Evolutionary conservation across 352 stramenopile genomes (phyloP).

Genomic region (Phytophthora citricola): DNA sequence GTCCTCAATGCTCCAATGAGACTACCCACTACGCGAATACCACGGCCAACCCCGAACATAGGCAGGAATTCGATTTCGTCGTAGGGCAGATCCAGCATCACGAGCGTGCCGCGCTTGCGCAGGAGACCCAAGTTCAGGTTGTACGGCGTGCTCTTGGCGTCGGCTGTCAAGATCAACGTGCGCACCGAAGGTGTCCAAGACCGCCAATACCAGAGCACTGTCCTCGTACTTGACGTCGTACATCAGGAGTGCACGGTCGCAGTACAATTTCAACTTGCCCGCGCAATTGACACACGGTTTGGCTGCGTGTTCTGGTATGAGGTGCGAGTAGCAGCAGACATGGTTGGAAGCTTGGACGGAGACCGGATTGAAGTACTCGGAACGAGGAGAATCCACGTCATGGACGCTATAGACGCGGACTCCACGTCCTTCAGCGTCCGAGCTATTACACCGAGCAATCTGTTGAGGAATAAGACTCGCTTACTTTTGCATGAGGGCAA

Average conservation of each 20-base stretch:
- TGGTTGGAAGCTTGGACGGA: conserved; percentile 7
- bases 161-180: conserved; percentile 77
- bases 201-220: conserved; percentile 67
- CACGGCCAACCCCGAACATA: conserved; percentile 56
- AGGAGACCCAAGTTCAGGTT: conserved; percentile 66
- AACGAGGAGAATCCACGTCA: conserved; percentile 12
- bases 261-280: conserved; percentile 69
- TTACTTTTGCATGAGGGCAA: too few relatives aligned
- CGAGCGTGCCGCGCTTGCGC: conserved; percentile 59
- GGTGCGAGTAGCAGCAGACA: conserved; percentile 41
- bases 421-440: too few relatives aligned
- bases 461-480: too few relatives aligned
- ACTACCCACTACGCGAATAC: conserved; percentile 65
- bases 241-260: conserved; percentile 49
- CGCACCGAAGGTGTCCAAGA: conserved; percentile 85
- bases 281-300: conserved; percentile 66
- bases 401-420: too few relatives aligned
- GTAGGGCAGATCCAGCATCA: conserved; percentile 74
- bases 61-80: conserved; percentile 66
- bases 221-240: conserved; percentile 66
- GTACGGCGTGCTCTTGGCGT: conserved; percentile 60
- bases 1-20: conserved; percentile 85
- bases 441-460: too few relatives aligned
- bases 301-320: conserved; percentile 62
- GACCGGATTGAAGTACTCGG: conserved; percentile 10